Base-by-base conservation (phyloP, 2,329 filamentous ascomycete species). In the Metarhizium humberi region DNA sequence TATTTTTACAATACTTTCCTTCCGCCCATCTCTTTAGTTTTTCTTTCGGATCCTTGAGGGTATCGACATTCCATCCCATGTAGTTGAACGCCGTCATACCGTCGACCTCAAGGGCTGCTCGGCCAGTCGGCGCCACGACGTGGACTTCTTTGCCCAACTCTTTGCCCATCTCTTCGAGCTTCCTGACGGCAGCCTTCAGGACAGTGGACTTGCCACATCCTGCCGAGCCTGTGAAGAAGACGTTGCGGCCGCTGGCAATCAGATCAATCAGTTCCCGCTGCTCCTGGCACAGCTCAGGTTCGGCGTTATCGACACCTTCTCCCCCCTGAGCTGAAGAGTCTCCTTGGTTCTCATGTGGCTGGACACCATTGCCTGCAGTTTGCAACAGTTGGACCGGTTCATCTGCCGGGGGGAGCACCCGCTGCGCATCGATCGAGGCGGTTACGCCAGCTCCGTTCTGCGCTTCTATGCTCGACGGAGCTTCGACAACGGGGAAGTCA, bases 151-250 rank as follows among this genome's bases (percentile, higher is more conserved):
- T 25, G 25, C 3, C 25, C 25, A 25, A 25, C 4, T 25, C 25
- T 25, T 3, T 25, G 25, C 3, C 25, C 25, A 25, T 4, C 4
- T 25, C 25, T 25, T 3, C 1, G 1, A 67, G 56, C 32, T 20
- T 57, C 25, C 50, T 29, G 0, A 65, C 59, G 0, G 63, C 62
- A 5, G 59, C 60, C 30, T 61, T 63, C 1, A 67, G 38, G 1
- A 63, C 63, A 2, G 63, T 66, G 0, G 65, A 68, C 18, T 68
- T 68, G 4, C 65, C 66, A 4, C 58, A 64, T 0, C 83, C 83
- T 14, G 82, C 84, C 0, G 80, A 81, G 8, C 84, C 83, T 0
- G 82, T 86, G 60, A 80, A 86, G 62, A 86, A 87, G 10, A 86
- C 78, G 54, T 86, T 86, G 2, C 63, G 58, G 0, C 81, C 78